These are phyloP conservation scores for Penicillium sp. DNA, from an alignment of 2,329 filamentous ascomycete species.

Conservation along the genomic window DNA sequence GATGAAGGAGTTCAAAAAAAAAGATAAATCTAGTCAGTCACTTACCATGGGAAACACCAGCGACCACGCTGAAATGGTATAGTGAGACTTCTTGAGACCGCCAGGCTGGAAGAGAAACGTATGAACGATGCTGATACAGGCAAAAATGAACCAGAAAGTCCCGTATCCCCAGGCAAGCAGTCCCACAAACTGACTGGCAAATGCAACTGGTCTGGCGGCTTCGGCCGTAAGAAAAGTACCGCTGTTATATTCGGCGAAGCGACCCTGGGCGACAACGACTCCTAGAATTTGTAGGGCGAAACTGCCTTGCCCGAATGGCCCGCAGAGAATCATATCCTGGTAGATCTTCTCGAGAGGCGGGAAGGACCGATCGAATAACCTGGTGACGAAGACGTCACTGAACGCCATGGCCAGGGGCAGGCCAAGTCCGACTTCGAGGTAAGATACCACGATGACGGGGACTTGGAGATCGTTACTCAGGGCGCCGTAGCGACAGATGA, in stretches of 20 bases:
- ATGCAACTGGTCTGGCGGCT: constrained; percentile 28
- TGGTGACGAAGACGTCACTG: constrained; percentile 30
- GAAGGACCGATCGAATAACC: constrained; percentile 24
- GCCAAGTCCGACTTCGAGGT: constrained; percentile 34
- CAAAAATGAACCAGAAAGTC: constrained; percentile 41
- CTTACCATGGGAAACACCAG: constrained; percentile 39
- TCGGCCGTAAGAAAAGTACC: constrained; percentile 29
- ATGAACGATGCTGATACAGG: constrained; percentile 31
- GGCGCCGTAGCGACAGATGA: constrained; percentile 28
- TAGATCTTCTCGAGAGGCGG: constrained; percentile 23
- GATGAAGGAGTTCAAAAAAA: not conserved
- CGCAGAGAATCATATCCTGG: constrained; percentile 39
- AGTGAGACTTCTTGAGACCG: constrained; percentile 18
- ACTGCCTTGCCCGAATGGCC: constrained; percentile 36
- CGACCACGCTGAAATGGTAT: constrained; percentile 31
- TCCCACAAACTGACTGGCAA: constrained; percentile 33
- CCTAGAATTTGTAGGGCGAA: constrained; percentile 39
- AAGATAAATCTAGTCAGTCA: not conserved
- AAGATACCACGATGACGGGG: constrained; percentile 38
- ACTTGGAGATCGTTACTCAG: constrained; percentile 28
- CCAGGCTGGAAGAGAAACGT: constrained; percentile 18
- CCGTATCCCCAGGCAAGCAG: constrained; percentile 38
- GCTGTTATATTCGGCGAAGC: constrained; percentile 30
- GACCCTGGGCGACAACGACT: constrained; percentile 24
- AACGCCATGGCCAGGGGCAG: constrained; percentile 30